A percentile compares a stretch with the other conserved stretches of the same genome.
These are phyloP conservation scores for Terfezia claveryi DNA, from an alignment of 495 filamentous ascomycete species.

Conservation along the genomic window DNA sequence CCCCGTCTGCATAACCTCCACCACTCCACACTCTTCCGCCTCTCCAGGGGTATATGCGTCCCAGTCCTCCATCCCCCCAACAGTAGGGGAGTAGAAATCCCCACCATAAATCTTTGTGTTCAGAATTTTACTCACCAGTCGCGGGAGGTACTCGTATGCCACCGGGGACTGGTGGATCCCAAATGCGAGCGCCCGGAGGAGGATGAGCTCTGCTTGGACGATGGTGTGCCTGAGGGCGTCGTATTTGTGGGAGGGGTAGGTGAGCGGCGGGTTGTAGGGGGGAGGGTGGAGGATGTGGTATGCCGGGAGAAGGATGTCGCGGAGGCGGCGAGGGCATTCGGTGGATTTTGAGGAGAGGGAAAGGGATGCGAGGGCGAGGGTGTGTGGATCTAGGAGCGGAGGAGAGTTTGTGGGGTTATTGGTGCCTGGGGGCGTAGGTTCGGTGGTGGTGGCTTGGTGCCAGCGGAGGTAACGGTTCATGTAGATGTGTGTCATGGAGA, in stretches of 20 bases:
- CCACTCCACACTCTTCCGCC: conserved; percentile 23
- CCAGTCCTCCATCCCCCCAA: conserved; percentile 17
- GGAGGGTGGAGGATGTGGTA: conserved; percentile 20
- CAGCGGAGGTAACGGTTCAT: conserved; percentile 23
- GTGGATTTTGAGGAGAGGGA: conserved; percentile 26
- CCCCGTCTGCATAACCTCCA: conserved; percentile 20
- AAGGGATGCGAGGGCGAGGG: conserved; percentile 23
- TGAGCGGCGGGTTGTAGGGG: conserved; percentile 15
- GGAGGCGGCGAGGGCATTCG: conserved; percentile 25
- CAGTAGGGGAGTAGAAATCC: neutral
- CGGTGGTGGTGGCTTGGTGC: conserved; percentile 7
- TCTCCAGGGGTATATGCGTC: conserved; percentile 14
- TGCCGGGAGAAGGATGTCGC: conserved; percentile 25
- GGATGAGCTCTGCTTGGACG: conserved; percentile 23
- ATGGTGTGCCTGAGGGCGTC: conserved; percentile 24
- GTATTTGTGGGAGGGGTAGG: conserved; percentile 23
- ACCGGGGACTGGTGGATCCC: conserved; percentile 20
- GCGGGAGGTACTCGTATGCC: conserved; percentile 23
- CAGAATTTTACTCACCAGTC: conserved; percentile 22
- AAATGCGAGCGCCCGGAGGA: conserved; percentile 25
- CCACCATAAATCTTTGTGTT: neutral
- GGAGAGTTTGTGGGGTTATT: neutral
- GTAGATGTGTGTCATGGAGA: conserved; percentile 26
- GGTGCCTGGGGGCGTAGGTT: neutral
- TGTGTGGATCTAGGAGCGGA: conserved; percentile 10